A percentile compares a stretch with the other conserved stretches of the same genome.
phyloP scores from a whole-genome alignment of 78 protist species.

The Anaeramoeba flamelloides region DNA sequence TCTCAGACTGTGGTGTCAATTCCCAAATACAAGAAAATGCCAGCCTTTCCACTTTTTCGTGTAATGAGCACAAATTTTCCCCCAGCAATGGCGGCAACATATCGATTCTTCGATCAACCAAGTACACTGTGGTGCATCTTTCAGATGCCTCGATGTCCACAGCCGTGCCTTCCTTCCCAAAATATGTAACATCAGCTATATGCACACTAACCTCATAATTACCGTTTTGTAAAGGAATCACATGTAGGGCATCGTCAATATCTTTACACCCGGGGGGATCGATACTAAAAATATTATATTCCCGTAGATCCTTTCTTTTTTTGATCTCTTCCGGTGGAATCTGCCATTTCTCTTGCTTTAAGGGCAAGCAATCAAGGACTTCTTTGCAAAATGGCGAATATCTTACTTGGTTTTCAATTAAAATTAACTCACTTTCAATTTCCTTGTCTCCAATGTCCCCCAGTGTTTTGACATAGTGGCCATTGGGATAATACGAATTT shows the following conservation, averaged over 20 bases:
- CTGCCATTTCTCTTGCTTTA: constrained; percentile 1
- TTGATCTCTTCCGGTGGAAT: constrained; percentile 19
- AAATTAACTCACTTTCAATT: background rate
- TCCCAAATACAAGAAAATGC: background rate
- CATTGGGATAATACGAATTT: background rate
- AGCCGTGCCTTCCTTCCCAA: constrained; percentile 39
- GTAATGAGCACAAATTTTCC: constrained; percentile 49
- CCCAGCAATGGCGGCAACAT: constrained; percentile 50
- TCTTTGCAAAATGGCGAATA: background rate
- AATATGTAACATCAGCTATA: constrained; percentile 78
- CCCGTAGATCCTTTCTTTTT: constrained; percentile 10
- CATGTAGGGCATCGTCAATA: constrained; percentile 89
- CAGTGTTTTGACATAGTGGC: background rate
- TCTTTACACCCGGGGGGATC: constrained; percentile 78
- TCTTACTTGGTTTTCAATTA: background rate
- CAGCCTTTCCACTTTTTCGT: background rate
- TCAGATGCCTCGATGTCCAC: constrained; percentile 50
- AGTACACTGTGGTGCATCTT: constrained; percentile 50
- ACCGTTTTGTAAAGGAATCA: background rate
- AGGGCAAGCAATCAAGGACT: background rate
- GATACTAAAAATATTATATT: constrained; percentile 8
- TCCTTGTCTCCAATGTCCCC: background rate
- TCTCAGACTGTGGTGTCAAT: constrained; percentile 1
- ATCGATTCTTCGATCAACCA: constrained; percentile 43
- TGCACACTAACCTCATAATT: constrained; percentile 1